A percentile compares a stretch with the other conserved stretches of the same genome.
Conservation (phyloP, 2,329 filamentous ascomycete species). For the Emergomyces africanus region DNA sequence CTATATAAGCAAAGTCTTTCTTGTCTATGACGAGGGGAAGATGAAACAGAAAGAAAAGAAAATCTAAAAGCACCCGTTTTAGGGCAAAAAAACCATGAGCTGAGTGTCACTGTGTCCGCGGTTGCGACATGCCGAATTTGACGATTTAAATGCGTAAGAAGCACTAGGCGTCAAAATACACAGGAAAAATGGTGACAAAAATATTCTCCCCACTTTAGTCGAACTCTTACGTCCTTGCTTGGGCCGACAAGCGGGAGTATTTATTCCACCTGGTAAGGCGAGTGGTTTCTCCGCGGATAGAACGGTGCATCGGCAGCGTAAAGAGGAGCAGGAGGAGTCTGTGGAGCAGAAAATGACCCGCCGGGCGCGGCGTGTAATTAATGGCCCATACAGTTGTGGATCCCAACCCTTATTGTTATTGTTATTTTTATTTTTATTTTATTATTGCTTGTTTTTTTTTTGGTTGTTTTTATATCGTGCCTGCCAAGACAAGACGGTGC, state of each 20-base stretch:
- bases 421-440: too few species aligned
- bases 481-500: not conserved
- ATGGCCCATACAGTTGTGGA: too few species aligned
- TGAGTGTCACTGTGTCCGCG: not conserved
- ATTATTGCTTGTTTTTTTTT: not conserved
- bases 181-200: not conserved
- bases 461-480: not conserved
- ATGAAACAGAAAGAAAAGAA: not conserved
- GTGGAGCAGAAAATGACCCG: not conserved
- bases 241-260: not conserved
- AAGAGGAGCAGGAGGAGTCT: not conserved
- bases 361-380: too few species aligned
- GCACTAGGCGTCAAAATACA: too few species aligned
- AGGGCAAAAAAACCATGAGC: not conserved
- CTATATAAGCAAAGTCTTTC: not conserved
- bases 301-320: not conserved
- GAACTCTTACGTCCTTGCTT: too few species aligned
- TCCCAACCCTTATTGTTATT: too few species aligned
- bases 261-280: not conserved
- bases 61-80: not conserved
- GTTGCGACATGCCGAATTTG: not conserved
- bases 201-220: not conserved
- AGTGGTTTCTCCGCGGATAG: slow-evolving; percentile 3
- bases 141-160: not conserved
- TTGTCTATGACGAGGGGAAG: not conserved